A percentile compares a stretch with the other conserved stretches of the same genome.
Evolutionary conservation across 2,329 filamentous ascomycete genomes (phyloP).

Genomic region (Paraphoma chrysanthemicola): DNA sequence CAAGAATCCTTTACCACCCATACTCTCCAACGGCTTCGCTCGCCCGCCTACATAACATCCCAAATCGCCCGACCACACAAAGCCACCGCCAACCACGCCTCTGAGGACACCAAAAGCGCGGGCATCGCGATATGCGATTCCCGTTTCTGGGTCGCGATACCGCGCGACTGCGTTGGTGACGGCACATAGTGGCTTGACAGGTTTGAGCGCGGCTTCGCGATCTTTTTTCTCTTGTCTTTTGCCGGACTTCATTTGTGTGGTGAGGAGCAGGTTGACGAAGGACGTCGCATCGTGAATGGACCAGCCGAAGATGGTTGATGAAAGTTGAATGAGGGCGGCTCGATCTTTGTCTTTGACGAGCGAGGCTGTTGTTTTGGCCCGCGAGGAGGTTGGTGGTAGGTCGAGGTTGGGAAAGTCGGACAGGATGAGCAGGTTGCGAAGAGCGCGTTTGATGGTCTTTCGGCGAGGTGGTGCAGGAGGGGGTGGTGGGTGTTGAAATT

Average conservation of each 20-base stretch:
- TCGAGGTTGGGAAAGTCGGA: constrained; percentile 51
- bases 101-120: constrained; percentile 85
- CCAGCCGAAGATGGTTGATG: constrained; percentile 50
- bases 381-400: constrained; percentile 46
- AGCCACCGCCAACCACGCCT: constrained; percentile 73
- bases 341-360: constrained; percentile 43
- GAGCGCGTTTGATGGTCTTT: constrained; percentile 57
- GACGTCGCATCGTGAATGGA: constrained; percentile 32
- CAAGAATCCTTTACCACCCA: constrained; percentile 43
- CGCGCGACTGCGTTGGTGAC: constrained; percentile 83
- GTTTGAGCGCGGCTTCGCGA: constrained; percentile 34
- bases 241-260: constrained; percentile 52
- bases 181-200: constrained; percentile 63
- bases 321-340: constrained; percentile 64
- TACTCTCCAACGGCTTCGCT: constrained; percentile 38
- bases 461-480: constrained; percentile 28
- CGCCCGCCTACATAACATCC: constrained; percentile 81
- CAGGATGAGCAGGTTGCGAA: constrained; percentile 66
- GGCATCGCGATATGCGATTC: constrained; percentile 79
- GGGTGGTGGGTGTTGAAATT: constrained; percentile 25
- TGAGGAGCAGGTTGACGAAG: constrained; percentile 50
- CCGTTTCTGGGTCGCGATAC: constrained; percentile 85
- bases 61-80: constrained; percentile 81
- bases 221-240: constrained; percentile 21
- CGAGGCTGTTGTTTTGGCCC: constrained; percentile 58